A percentile compares a stretch with the other conserved stretches of the same genome.
Evolutionary conservation across 495 filamentous ascomycete species (phyloP).

Genomic region (Platismatia glauca): DNA sequence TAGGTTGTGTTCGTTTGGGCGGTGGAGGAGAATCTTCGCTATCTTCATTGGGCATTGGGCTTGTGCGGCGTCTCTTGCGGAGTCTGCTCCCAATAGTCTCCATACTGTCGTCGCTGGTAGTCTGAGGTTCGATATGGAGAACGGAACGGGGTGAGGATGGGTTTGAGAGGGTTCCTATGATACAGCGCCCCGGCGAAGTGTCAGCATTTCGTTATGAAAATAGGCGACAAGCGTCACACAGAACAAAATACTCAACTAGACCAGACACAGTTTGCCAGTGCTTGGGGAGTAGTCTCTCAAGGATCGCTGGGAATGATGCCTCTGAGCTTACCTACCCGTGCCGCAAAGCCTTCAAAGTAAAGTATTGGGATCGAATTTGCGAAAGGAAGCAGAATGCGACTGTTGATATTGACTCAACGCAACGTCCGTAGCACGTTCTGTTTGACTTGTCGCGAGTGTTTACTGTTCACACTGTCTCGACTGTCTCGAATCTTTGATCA

Average conservation of each 20-base stretch:
- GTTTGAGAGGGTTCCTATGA: background rate
- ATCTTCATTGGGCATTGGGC: conserved; percentile 7
- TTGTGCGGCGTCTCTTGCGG: conserved; percentile 21
- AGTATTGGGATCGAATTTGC: background rate
- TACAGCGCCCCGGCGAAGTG: background rate
- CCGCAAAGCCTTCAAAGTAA: background rate
- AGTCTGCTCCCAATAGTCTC: conserved; percentile 17
- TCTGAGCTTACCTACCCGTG: background rate
- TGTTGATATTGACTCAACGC: background rate
- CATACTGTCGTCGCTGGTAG: background rate
- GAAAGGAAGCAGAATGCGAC: background rate
- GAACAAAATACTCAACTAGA: background rate
- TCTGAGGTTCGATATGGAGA: background rate
- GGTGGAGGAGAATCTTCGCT: conserved; percentile 1
- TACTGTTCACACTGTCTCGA: background rate
- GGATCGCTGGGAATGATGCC: background rate
- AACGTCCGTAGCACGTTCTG: background rate
- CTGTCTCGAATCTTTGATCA: background rate
- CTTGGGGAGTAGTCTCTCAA: background rate
- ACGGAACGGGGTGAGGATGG: background rate
- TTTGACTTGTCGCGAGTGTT: background rate
- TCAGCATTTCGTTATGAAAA: background rate
- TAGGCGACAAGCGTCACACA: background rate
- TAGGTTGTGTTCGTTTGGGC: conserved; percentile 13
- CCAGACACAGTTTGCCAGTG: background rate